Conservation (phyloP, 176 grass and related monocot species). For the Zoysia japonica region DNA sequence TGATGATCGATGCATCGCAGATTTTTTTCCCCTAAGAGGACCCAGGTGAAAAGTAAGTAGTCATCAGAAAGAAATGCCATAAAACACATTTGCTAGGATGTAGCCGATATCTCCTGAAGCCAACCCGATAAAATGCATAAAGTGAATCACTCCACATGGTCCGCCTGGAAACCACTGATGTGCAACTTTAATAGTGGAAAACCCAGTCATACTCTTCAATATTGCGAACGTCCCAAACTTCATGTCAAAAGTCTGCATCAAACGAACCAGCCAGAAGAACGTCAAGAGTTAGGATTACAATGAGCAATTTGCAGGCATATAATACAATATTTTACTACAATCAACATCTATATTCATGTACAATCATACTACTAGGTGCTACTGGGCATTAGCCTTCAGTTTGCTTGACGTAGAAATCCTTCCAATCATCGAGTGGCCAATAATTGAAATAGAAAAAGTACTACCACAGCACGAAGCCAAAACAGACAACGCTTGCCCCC, state of each 20-base stretch:
- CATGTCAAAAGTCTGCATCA: slow-evolving; percentile 1
- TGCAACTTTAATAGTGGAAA: slow-evolving; percentile 34
- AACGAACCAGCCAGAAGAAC: not conserved
- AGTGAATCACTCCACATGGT: not conserved
- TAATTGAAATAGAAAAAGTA: slow-evolving; percentile 9
- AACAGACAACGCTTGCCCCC: not conserved
- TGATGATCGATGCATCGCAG: not conserved
- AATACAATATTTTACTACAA: slow-evolving; percentile 11
- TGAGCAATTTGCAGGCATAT: not conserved
- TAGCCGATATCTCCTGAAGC: slow-evolving; percentile 1
- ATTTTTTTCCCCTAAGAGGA: not conserved
- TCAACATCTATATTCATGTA: not conserved
- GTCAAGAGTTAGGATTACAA: not conserved
- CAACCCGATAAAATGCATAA: slow-evolving; percentile 3
- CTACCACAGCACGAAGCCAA: slow-evolving; percentile 10
- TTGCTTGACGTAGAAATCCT: not conserved
- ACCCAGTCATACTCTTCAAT: slow-evolving; percentile 4
- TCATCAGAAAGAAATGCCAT: not conserved
- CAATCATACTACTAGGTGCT: not conserved
- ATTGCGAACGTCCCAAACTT: slow-evolving; percentile 16
- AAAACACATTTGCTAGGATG: not conserved
- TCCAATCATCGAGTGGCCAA: slow-evolving; percentile 10
- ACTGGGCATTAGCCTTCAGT: not conserved
- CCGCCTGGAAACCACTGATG: slow-evolving; percentile 37
- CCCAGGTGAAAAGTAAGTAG: too few species aligned